These are phyloP conservation scores for Podospora sp. DNA, from an alignment of 495 filamentous ascomycete species.

Conservation along the genomic window DNA sequence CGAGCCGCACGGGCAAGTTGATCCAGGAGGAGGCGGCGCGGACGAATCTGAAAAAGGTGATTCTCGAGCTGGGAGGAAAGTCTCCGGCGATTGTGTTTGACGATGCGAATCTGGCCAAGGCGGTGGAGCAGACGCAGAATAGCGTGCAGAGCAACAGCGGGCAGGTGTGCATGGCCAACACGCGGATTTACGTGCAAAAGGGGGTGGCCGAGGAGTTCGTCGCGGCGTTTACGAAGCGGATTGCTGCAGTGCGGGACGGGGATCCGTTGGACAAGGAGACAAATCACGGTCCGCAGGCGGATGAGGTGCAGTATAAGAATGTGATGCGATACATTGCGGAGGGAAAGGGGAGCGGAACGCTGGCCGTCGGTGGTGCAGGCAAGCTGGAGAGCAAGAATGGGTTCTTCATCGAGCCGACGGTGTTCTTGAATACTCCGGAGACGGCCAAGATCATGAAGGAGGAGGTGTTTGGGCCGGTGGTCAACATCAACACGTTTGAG, in stretches of 20 bases:
- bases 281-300: conserved; percentile 65
- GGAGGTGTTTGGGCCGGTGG: conserved; percentile 66
- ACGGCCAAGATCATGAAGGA: conserved; percentile 61
- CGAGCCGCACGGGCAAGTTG: conserved; percentile 47
- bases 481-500: conserved; percentile 70
- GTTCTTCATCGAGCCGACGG: conserved; percentile 66
- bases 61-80: conserved; percentile 83
- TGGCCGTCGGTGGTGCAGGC: conserved; percentile 34
- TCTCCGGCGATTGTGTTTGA: conserved; percentile 70
- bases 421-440: conserved; percentile 71
- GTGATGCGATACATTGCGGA: conserved; percentile 41
- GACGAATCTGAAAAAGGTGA: conserved; percentile 70
- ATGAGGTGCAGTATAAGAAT: conserved; percentile 41
- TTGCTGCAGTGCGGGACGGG: conserved; percentile 61
- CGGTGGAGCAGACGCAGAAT: conserved; percentile 72
- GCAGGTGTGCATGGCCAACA: conserved; percentile 80
- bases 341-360: conserved; percentile 37
- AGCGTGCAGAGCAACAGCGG: conserved; percentile 71
- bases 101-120: conserved; percentile 70
- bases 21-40: conserved; percentile 47
- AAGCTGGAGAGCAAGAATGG: conserved; percentile 31
- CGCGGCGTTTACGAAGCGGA: conserved; percentile 56
- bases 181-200: conserved; percentile 70
- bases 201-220: conserved; percentile 62
- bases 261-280: conserved; percentile 62